These are phyloP conservation scores for Globisporangium emineosum DNA, from an alignment of 352 stramenopile species.

Conservation along the genomic window DNA sequence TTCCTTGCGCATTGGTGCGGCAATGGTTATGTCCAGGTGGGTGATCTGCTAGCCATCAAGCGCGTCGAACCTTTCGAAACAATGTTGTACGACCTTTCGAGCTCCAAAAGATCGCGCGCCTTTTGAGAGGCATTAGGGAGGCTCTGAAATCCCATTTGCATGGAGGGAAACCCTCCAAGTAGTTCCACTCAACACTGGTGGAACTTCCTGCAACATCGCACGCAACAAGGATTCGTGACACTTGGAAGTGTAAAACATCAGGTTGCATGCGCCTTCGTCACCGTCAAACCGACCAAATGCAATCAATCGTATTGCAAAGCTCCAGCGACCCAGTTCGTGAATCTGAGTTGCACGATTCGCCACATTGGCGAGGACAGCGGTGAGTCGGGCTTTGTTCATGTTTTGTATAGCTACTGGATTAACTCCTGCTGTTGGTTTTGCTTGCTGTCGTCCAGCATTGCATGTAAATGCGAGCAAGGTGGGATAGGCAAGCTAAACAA, in stretches of 20 bases:
- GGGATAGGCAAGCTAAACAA: too few relatives aligned
- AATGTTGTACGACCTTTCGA: conserved; percentile 3
- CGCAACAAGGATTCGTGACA: background rate
- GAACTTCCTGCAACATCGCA: background rate
- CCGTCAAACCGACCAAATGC: background rate
- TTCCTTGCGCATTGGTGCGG: background rate
- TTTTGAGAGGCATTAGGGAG: background rate
- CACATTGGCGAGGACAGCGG: background rate
- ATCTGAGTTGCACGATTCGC: background rate
- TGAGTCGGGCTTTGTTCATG: background rate
- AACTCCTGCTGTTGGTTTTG: too few relatives aligned
- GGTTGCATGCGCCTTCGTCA: background rate
- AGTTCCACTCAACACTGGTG: background rate
- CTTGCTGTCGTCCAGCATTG: too few relatives aligned
- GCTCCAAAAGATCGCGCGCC: conserved; percentile 7
- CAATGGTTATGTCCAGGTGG: background rate
- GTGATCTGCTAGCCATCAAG: background rate
- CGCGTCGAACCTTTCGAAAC: conserved; percentile 1
- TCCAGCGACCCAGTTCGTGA: background rate
- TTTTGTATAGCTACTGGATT: too few relatives aligned
- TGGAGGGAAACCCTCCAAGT: background rate
- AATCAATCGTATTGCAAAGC: background rate
- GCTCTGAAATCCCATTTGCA: conserved; percentile 1
- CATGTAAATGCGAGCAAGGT: too few relatives aligned
- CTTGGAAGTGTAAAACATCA: background rate